phyloP scores from a whole-genome alignment of 1,284 basidiomycete genomes.

The Coriolopsis trogii region DNA sequence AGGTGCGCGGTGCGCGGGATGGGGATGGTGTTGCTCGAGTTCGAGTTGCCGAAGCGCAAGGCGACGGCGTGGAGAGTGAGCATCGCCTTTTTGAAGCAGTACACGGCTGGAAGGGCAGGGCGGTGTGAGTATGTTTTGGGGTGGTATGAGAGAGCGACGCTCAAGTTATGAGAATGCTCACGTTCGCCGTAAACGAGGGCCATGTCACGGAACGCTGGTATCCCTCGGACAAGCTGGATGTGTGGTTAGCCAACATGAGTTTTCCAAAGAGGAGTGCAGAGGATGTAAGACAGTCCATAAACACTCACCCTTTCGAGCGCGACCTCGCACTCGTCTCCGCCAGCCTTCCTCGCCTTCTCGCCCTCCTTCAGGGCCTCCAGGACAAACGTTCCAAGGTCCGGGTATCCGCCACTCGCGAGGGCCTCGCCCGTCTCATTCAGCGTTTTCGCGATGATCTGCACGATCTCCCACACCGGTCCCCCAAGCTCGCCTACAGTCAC shows the following conservation, averaged over 20 bases:
- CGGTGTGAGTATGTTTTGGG: background rate
- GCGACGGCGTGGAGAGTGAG: slow-evolving; percentile 77
- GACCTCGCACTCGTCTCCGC: slow-evolving; percentile 48
- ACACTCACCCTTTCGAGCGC: slow-evolving; percentile 62
- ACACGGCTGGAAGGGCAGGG: slow-evolving; percentile 57
- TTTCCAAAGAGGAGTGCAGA: slow-evolving; percentile 1
- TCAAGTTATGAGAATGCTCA: too few species aligned
- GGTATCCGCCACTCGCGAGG: slow-evolving; percentile 62
- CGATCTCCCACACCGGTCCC: slow-evolving; percentile 74
- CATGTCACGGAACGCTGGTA: slow-evolving; percentile 82
- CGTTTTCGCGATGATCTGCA: slow-evolving; percentile 63
- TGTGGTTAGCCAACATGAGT: slow-evolving; percentile 11
- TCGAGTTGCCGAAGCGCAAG: slow-evolving; percentile 59
- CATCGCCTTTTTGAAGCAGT: slow-evolving; percentile 88
- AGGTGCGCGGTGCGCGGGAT: slow-evolving; percentile 59
- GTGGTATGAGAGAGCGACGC: background rate
- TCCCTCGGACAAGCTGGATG: slow-evolving; percentile 64
- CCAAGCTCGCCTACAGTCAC: slow-evolving; percentile 77
- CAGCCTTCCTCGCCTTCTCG: slow-evolving; percentile 41
- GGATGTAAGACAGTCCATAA: background rate
- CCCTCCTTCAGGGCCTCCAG: slow-evolving; percentile 64
- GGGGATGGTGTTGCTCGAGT: slow-evolving; percentile 55
- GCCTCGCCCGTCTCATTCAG: slow-evolving; percentile 76
- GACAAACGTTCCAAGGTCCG: slow-evolving; percentile 76
- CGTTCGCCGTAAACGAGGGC: slow-evolving; percentile 60